phyloP scores from a whole-genome alignment of 163 green algal species.

The Chlorella variabilis region DNA sequence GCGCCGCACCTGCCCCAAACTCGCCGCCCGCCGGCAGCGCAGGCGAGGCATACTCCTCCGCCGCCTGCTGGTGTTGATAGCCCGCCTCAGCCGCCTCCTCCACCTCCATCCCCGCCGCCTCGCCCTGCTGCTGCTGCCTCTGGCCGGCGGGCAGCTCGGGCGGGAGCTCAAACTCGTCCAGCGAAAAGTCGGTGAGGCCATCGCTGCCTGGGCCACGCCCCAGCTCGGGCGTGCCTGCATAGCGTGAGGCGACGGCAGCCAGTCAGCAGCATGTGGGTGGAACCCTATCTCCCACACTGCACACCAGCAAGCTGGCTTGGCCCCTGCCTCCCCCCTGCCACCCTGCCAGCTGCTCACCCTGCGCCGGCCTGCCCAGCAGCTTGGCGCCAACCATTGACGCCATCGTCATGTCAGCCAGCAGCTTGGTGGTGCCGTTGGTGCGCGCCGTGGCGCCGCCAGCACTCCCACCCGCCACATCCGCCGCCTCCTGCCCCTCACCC shows the following conservation, averaged over 20 bases:
- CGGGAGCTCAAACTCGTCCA: slow-evolving; percentile 67
- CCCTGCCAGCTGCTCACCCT: slow-evolving; percentile 6
- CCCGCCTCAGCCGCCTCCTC: background rate
- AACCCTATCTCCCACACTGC: background rate
- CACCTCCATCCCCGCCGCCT: background rate
- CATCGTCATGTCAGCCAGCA: slow-evolving; percentile 66
- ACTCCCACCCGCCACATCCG: too few relatives aligned
- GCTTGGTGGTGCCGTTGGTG: slow-evolving; percentile 50
- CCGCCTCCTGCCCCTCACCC: background rate
- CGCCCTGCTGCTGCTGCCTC: background rate
- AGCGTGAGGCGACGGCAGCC: too few relatives aligned
- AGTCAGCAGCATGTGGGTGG: too few relatives aligned
- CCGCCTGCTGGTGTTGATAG: slow-evolving; percentile 4
- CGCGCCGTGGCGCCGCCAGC: background rate
- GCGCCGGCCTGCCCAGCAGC: background rate
- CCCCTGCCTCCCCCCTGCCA: too few relatives aligned
- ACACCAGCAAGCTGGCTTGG: background rate
- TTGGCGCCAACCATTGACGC: slow-evolving; percentile 33
- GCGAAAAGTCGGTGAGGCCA: slow-evolving; percentile 50
- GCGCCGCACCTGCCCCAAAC: slow-evolving; percentile 15
- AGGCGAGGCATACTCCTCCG: slow-evolving; percentile 22
- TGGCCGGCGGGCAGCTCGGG: slow-evolving; percentile 51
- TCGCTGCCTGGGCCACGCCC: background rate
- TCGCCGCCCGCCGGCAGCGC: slow-evolving; percentile 4
- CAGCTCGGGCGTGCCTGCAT: slow-evolving; percentile 25